Evolutionary conservation across 371 early-diverging fungal species (phyloP).

Genomic region (Circinella minor): DNA sequence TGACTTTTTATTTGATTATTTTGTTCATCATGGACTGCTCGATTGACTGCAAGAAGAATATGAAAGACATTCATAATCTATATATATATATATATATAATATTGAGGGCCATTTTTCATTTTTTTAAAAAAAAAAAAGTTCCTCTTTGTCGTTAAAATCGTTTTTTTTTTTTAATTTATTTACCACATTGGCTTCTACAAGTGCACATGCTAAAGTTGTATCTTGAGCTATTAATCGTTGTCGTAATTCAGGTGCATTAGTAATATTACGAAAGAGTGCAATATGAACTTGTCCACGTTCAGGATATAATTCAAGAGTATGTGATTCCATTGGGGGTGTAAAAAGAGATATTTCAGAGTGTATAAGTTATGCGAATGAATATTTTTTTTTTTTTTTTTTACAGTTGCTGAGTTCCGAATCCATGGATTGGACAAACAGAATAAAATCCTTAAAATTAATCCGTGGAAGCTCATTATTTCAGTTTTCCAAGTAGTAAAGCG

Average conservation of each 20-base stretch:
- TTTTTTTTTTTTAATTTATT: too few species aligned
- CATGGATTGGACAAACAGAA: too few species aligned
- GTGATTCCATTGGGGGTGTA: constrained; percentile 54
- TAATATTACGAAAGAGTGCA: constrained; percentile 56
- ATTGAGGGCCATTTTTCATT: background rate
- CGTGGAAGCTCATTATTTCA: too few species aligned
- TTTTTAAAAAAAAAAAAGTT: background rate
- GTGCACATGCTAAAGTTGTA: constrained; percentile 46
- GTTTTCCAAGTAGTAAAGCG: too few species aligned
- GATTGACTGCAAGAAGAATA: constrained; percentile 50
- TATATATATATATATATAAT: constrained; percentile 14
- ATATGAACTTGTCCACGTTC: constrained; percentile 48
- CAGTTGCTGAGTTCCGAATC: background rate
- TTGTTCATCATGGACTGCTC: constrained; percentile 56
- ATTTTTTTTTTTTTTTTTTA: background rate
- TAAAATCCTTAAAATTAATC: too few species aligned
- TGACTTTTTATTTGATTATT: constrained; percentile 56
- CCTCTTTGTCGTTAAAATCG: too few species aligned
- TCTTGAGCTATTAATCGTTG: constrained; percentile 57
- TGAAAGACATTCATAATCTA: constrained; percentile 58
- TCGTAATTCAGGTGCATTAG: constrained; percentile 54
- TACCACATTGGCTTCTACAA: constrained; percentile 60
- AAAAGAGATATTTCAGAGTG: too few species aligned
- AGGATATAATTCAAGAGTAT: constrained; percentile 53
- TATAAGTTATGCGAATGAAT: background rate